Conservation (phyloP, 768 basidiomycete species). For the Nevesoporus exiguus region DNA sequence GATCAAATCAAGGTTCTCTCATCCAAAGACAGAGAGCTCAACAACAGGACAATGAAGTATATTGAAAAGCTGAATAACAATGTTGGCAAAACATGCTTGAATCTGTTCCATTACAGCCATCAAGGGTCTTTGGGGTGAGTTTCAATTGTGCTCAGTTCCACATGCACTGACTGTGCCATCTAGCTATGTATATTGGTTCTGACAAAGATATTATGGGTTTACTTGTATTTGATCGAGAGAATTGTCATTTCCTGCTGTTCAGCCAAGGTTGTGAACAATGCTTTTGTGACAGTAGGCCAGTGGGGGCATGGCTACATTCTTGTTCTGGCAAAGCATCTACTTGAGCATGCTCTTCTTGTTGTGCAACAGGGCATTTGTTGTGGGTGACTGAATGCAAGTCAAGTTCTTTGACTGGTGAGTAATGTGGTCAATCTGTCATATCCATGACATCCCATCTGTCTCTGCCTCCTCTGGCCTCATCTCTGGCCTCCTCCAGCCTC, state of each 20-base stretch:
- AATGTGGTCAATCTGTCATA: too few relatives aligned
- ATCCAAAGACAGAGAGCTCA: slow-evolving; percentile 27
- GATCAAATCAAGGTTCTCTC: slow-evolving; percentile 33
- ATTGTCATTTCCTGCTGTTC: slow-evolving; percentile 23
- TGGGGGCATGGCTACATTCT: slow-evolving; percentile 81
- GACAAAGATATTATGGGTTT: slow-evolving; percentile 98
- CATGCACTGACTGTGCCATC: slow-evolving; percentile 1
- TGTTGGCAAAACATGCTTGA: slow-evolving; percentile 67
- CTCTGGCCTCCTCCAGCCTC: too few relatives aligned
- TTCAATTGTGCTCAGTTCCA: neutral
- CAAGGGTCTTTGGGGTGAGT: slow-evolving; percentile 85
- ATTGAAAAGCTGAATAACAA: slow-evolving; percentile 55
- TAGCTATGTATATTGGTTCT: slow-evolving; percentile 87
- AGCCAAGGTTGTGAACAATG: neutral
- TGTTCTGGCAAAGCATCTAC: slow-evolving; percentile 93
- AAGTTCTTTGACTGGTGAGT: slow-evolving; percentile 85
- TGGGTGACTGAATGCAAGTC: slow-evolving; percentile 88
- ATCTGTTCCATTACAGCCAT: slow-evolving; percentile 95
- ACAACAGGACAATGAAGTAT: slow-evolving; percentile 42
- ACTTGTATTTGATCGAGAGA: slow-evolving; percentile 90
- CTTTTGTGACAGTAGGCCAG: slow-evolving; percentile 70
- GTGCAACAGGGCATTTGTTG: slow-evolving; percentile 88
- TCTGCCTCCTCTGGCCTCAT: too few relatives aligned
- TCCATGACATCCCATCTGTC: too few relatives aligned
- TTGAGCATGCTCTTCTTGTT: slow-evolving; percentile 93